These are phyloP conservation scores for Kregervanrija delftensis DNA, from an alignment of 805 yeast genomes.

Conservation along the genomic window DNA sequence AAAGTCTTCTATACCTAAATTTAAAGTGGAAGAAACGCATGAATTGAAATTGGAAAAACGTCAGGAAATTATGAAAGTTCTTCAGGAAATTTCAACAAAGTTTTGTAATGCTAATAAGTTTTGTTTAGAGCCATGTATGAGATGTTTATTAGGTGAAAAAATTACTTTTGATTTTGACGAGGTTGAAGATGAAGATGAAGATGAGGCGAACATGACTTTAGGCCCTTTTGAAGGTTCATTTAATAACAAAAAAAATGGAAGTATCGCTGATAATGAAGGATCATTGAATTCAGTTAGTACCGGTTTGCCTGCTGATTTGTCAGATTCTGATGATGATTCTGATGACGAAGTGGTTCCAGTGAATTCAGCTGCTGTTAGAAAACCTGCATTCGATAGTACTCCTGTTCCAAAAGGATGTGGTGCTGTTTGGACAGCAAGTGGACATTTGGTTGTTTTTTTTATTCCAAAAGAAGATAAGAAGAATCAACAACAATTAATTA, in stretches of 20 bases:
- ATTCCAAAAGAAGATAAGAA: constrained; percentile 45
- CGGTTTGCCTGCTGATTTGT: not conserved
- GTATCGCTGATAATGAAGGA: not conserved
- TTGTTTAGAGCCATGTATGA: constrained; percentile 73
- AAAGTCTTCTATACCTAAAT: constrained; percentile 38
- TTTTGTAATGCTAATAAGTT: constrained; percentile 53
- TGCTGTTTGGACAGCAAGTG: constrained; percentile 77
- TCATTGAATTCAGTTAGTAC: not conserved
- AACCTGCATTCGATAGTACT: constrained; percentile 58
- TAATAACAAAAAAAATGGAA: not conserved
- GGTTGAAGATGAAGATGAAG: constrained; percentile 4
- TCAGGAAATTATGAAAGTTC: constrained; percentile 41
- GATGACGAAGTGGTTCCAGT: constrained; percentile 20
- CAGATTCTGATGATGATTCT: constrained; percentile 13
- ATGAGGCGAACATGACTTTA: constrained; percentile 19
- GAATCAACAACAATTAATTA: constrained; percentile 34
- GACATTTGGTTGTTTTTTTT: constrained; percentile 78
- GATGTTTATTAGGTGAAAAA: constrained; percentile 77
- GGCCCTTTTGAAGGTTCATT: constrained; percentile 17
- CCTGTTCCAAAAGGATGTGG: constrained; percentile 95
- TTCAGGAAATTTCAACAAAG: constrained; percentile 49
- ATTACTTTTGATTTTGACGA: constrained; percentile 37
- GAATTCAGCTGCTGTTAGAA: constrained; percentile 5
- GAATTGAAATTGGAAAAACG: constrained; percentile 48
- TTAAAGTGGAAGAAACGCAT: constrained; percentile 73